Evolutionary conservation across 73 alveolate species (phyloP).

Genomic region (Breviolum minutum): DNA sequence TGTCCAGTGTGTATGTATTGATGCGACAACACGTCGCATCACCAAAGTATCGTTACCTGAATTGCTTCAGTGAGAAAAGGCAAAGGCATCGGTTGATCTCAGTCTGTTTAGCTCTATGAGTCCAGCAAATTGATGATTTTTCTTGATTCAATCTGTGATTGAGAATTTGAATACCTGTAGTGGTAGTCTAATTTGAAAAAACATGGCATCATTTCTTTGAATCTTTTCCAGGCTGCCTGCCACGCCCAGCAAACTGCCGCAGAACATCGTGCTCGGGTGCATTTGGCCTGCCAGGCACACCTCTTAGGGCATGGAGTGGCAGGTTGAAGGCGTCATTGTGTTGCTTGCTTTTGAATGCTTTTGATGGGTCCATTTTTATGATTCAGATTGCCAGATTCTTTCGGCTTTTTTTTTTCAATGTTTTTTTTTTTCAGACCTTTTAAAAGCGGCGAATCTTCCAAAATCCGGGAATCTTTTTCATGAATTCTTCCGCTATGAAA

Average conservation of each 20-base stretch:
- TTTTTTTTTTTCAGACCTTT: too few relatives aligned
- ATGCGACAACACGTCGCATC: slow-evolving; percentile 49
- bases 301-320: background rate
- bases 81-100: background rate
- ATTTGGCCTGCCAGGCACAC: slow-evolving; percentile 31
- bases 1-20: slow-evolving; percentile 73
- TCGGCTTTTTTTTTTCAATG: background rate
- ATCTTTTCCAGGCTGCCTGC: slow-evolving; percentile 16
- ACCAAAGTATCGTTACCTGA: slow-evolving; percentile 50
- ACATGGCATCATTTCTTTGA: background rate
- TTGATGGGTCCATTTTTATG: too few relatives aligned
- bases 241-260: slow-evolving; percentile 47
- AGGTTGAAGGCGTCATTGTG: background rate
- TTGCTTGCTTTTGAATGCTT: background rate
- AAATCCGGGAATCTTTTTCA: background rate
- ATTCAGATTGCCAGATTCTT: background rate
- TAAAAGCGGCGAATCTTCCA: background rate
- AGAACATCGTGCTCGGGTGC: slow-evolving; percentile 18
- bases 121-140: too few relatives aligned
- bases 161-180: background rate
- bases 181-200: background rate
- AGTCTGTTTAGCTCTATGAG: too few relatives aligned
- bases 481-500: background rate
- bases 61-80: background rate
- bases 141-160: too few relatives aligned